Conservation (phyloP, 768 basidiomycete species). For the Pleurotus salmoneostramineus region DNA sequence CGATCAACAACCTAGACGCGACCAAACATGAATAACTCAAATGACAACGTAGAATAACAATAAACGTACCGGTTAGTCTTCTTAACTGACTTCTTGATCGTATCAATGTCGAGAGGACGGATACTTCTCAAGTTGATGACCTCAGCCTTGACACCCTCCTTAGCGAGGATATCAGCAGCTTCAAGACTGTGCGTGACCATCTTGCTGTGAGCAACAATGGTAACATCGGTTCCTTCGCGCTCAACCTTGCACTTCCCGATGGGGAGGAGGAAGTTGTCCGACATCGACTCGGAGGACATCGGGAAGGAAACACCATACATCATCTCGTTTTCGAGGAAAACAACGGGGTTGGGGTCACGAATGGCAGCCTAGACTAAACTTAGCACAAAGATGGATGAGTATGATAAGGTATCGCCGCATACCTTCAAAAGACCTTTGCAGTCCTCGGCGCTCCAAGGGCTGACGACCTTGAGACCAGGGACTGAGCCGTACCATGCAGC, state of each 20-base stretch:
- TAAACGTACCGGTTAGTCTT: slow-evolving; percentile 84
- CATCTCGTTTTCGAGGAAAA: slow-evolving; percentile 99
- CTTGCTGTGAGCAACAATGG: slow-evolving; percentile 96
- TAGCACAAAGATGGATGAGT: background rate
- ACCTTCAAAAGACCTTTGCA: slow-evolving; percentile 98
- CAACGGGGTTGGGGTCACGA: slow-evolving; percentile 96
- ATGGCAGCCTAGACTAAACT: slow-evolving; percentile 70
- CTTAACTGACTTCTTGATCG: slow-evolving; percentile 95
- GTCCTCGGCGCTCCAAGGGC: slow-evolving; percentile 98
- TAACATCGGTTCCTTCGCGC: slow-evolving; percentile 88
- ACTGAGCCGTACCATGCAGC: slow-evolving; percentile 92
- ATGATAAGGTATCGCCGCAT: slow-evolving; percentile 12
- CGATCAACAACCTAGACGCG: slow-evolving; percentile 70
- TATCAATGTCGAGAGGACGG: slow-evolving; percentile 95
- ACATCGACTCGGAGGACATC: slow-evolving; percentile 92
- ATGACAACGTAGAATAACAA: too few species aligned
- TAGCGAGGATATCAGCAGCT: slow-evolving; percentile 88
- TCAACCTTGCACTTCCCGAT: slow-evolving; percentile 99
- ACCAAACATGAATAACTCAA: too few species aligned
- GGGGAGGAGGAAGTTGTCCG: slow-evolving; percentile 90
- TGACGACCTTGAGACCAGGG: slow-evolving; percentile 96
- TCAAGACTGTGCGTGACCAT: slow-evolving; percentile 96
- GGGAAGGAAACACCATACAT: slow-evolving; percentile 97
- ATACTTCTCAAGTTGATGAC: slow-evolving; percentile 96
- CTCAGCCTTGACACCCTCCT: slow-evolving; percentile 97